Evolutionary conservation across 2,329 filamentous ascomycete genomes (phyloP), one percentile per base, ranked within the genome.

Genomic region (Teratosphaeria destructans): DNA sequence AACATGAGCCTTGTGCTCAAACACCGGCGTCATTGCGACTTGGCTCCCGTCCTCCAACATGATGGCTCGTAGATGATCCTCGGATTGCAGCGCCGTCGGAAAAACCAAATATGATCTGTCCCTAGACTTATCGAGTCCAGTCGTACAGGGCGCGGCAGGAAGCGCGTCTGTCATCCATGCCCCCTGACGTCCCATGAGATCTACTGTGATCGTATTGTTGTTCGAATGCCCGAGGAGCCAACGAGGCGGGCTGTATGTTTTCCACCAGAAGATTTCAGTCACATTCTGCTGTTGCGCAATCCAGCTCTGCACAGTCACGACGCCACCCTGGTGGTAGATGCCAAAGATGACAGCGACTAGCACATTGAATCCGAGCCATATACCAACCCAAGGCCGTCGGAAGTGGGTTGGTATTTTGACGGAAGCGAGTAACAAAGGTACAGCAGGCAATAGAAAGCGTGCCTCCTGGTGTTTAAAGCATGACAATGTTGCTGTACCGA

Each of bases 211-310:
- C n/a, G 91, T 74, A 10, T 88, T 80, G 65, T 85, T 82, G 64
- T 88, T 90, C 72, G 88, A 88, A 58, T 87, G 86, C 64, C 90
- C 87, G 6, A 92, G 77, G 23, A 93, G 79, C 88, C 89, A 93
- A 39, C 87, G 86, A 0, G 89, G 89, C 19, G 89, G 89, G 70
- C 85, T 88, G 70, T 92, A 92, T 1, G 89, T 92, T 72, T 91
- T 92, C 89, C 89, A 93, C 89, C 89, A 93, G 56, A 89, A 79
- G 3, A 86, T 86, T 37, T 86, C 80, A 1, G 84, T 85, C 8
- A 87, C 84, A 63, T 87, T 65, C 4, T 83, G 79, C 64, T 88
- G 85, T 58, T 82, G 82, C 68, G 85, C 87, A 68, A 93, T 79
- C 70, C 89, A 89, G 0, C 88, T 83, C 68, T 93, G 89, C 6